Conservation (phyloP, 2,329 filamentous ascomycete species). For the Stemphylium vesicarium region DNA sequence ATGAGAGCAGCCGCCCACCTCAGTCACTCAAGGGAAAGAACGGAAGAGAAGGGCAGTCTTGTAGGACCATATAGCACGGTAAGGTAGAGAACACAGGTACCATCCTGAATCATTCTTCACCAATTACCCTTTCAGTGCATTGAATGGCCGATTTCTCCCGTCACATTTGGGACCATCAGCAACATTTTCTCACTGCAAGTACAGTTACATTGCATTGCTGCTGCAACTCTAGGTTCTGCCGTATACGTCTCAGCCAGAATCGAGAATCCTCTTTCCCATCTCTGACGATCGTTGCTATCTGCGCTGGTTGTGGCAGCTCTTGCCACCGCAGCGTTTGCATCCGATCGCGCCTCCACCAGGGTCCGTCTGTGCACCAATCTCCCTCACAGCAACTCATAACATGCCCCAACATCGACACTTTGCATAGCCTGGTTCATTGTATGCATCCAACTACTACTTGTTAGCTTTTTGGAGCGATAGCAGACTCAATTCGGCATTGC, state of each 20-base stretch:
- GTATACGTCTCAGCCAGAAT: not conserved
- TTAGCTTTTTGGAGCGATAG: conserved; percentile 42
- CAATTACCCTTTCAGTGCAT: conserved; percentile 9
- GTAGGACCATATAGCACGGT: no score
- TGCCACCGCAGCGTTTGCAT: conserved; percentile 32
- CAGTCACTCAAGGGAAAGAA: no score
- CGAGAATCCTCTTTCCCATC: conserved; percentile 16
- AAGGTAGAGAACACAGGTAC: no score
- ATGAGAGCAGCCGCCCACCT: no score
- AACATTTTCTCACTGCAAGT: conserved; percentile 2
- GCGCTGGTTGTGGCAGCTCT: conserved; percentile 23
- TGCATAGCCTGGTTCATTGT: conserved; percentile 27
- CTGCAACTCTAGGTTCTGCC: not conserved
- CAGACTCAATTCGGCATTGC: conserved; percentile 32
- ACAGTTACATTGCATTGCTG: conserved; percentile 19
- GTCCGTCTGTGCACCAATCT: conserved; percentile 28
- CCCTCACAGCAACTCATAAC: conserved; percentile 1
- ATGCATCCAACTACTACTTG: conserved; percentile 41
- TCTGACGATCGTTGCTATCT: conserved; percentile 17
- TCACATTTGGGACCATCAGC: conserved; percentile 11
- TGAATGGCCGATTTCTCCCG: conserved; percentile 19
- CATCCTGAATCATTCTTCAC: not conserved
- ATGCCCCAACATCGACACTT: conserved; percentile 16
- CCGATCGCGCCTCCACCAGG: conserved; percentile 17
- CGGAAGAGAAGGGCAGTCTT: no score